phyloP scores from a whole-genome alignment of 208 protist species.

The Novymonas esmeraldas region DNA sequence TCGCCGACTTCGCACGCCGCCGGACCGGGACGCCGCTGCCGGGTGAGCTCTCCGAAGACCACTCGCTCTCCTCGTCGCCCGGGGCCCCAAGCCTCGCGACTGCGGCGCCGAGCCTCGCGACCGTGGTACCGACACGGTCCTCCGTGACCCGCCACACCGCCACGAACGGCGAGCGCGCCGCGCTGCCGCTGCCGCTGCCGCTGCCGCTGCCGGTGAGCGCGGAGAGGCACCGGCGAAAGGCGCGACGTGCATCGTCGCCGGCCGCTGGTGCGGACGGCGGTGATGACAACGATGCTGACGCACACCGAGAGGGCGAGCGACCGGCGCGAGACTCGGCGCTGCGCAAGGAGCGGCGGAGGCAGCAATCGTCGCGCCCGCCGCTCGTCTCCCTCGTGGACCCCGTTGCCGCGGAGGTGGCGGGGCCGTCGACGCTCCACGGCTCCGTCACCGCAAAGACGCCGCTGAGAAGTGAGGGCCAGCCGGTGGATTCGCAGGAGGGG shows the following conservation, averaged over 20 bases:
- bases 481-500: conserved; percentile 8
- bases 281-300: not conserved
- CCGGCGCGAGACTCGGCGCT: not conserved
- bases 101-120: conserved; percentile 16
- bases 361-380: not conserved
- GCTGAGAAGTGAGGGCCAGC: not conserved
- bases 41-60: not conserved
- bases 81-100: conserved; percentile 11
- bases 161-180: not conserved
- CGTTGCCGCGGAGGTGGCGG: not conserved
- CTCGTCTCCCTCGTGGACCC: not conserved
- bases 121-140: conserved; percentile 2
- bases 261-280: not conserved
- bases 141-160: not conserved
- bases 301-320: too few relatives aligned
- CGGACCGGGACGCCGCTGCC: not conserved
- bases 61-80: conserved; percentile 7
- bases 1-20: not conserved
- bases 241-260: not conserved
- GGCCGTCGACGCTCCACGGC: not conserved
- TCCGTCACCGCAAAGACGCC: not conserved
- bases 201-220: not conserved
- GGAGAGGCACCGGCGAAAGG: not conserved
- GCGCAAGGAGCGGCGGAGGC: not conserved
- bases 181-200: too few relatives aligned